Conservation (phyloP, 805 yeast species). For the Monosporozyma aerobia region DNA sequence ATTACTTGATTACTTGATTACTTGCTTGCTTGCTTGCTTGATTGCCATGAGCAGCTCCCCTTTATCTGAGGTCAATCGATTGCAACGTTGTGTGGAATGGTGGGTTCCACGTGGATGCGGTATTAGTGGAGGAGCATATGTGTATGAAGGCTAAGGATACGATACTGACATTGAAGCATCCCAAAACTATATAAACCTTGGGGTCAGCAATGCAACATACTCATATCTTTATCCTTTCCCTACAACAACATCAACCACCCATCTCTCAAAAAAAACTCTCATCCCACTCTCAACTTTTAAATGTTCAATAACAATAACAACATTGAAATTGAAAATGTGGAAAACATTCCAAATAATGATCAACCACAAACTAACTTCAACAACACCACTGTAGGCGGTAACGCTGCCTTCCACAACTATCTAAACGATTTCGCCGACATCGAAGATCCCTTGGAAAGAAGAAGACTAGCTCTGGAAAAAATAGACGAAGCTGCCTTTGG, state of each 20-base stretch:
- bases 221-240: too few species aligned
- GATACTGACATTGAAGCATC: too few species aligned
- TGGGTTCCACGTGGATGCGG: too few species aligned
- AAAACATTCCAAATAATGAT: background rate
- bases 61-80: too few species aligned
- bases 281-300: background rate
- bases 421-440: constrained; percentile 71
- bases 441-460: constrained; percentile 78
- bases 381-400: constrained; percentile 56
- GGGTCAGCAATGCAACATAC: too few species aligned
- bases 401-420: constrained; percentile 79
- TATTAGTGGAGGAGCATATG: too few species aligned
- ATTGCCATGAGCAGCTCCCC: too few species aligned
- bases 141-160: too few species aligned
- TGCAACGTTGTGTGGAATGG: too few species aligned
- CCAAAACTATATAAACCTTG: too few species aligned
- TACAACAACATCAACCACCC: background rate
- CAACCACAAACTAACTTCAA: constrained; percentile 9
- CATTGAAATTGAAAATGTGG: background rate
- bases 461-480: constrained; percentile 73
- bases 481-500: constrained; percentile 73
- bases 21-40: too few species aligned
- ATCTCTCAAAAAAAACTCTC: background rate
- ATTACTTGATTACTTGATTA: too few species aligned
- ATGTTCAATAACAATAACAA: background rate